phyloP scores from a whole-genome alignment of 208 protist species.

The Leishmania turanica region DNA sequence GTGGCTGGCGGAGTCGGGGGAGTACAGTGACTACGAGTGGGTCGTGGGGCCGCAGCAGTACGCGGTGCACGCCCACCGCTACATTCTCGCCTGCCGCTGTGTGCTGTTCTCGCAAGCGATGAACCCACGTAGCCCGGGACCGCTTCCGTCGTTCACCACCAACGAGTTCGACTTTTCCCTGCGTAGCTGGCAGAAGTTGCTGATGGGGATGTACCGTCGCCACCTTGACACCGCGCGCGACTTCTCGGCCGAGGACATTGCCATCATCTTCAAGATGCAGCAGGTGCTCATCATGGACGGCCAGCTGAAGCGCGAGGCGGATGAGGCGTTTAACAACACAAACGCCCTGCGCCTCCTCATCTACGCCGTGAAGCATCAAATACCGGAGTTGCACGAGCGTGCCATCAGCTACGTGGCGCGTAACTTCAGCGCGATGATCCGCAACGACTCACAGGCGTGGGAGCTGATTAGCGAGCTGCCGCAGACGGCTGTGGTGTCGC shows the following conservation, averaged over 20 bases:
- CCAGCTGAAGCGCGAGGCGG: constrained; percentile 80
- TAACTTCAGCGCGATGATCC: constrained; percentile 67
- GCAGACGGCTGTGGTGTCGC: constrained; percentile 68
- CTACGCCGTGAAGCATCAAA: constrained; percentile 84
- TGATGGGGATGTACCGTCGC: constrained; percentile 74
- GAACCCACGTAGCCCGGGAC: constrained; percentile 45
- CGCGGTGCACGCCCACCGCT: constrained; percentile 74
- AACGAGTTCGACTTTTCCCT: constrained; percentile 86
- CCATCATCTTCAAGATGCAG: constrained; percentile 87
- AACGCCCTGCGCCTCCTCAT: constrained; percentile 85
- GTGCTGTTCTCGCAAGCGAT: constrained; percentile 76
- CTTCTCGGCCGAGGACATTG: constrained; percentile 84
- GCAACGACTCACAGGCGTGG: constrained; percentile 85
- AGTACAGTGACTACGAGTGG: constrained; percentile 88
- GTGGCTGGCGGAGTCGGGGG: constrained; percentile 79
- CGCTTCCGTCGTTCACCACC: constrained; percentile 56
- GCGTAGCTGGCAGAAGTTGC: constrained; percentile 81
- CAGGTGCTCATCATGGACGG: constrained; percentile 81
- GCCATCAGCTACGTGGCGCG: constrained; percentile 67
- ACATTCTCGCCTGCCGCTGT: constrained; percentile 86
- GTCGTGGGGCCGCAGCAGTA: constrained; percentile 75
- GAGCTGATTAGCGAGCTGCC: constrained; percentile 84
- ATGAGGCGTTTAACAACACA: constrained; percentile 68
- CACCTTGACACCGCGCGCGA: constrained; percentile 71
- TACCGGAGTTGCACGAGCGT: constrained; percentile 79